A percentile compares a stretch with the other conserved stretches of the same genome.
These are phyloP conservation scores for Tieghemostelium lacteum DNA, from an alignment of 78 protist genomes.

Conservation along the genomic window DNA sequence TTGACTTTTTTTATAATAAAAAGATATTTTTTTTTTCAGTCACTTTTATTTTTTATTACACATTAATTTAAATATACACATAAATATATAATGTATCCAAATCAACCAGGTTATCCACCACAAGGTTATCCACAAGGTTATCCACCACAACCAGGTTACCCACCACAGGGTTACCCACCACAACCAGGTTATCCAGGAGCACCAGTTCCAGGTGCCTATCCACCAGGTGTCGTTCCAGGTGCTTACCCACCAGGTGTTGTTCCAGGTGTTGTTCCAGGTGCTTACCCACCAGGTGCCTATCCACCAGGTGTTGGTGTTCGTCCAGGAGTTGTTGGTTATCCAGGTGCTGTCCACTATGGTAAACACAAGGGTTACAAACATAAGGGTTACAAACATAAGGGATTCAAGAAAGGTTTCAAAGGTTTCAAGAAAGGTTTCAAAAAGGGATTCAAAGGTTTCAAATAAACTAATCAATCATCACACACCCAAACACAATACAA, in stretches of 20 bases:
- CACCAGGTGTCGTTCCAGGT: conserved; percentile 33
- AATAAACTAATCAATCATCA: too few species aligned
- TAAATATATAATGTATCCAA: not conserved
- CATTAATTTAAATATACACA: not conserved
- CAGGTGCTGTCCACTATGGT: conserved; percentile 27
- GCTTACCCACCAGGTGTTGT: conserved; percentile 16
- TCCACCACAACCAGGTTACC: too few species aligned
- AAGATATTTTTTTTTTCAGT: not conserved
- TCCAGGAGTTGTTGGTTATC: conserved; percentile 56
- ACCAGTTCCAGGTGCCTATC: conserved; percentile 68
- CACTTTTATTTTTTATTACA: not conserved
- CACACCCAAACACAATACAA: too few species aligned
- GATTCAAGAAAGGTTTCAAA: conserved; percentile 73
- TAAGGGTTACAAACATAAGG: conserved; percentile 59
- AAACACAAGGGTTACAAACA: conserved; percentile 32
- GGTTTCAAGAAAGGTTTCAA: conserved; percentile 46
- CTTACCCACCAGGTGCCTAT: conserved; percentile 21
- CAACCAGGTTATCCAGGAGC: conserved; percentile 28
- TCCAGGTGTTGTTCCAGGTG: conserved; percentile 13
- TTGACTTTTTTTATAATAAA: too few species aligned
- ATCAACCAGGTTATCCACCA: conserved; percentile 55
- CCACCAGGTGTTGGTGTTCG: conserved; percentile 26
- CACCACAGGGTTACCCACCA: conserved; percentile 33
- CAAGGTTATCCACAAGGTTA: conserved; percentile 45
- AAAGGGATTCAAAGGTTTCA: conserved; percentile 67